These are phyloP conservation scores for Tricholoma bakamatsutake DNA, from an alignment of 768 basidiomycete species.

Conservation along the genomic window DNA sequence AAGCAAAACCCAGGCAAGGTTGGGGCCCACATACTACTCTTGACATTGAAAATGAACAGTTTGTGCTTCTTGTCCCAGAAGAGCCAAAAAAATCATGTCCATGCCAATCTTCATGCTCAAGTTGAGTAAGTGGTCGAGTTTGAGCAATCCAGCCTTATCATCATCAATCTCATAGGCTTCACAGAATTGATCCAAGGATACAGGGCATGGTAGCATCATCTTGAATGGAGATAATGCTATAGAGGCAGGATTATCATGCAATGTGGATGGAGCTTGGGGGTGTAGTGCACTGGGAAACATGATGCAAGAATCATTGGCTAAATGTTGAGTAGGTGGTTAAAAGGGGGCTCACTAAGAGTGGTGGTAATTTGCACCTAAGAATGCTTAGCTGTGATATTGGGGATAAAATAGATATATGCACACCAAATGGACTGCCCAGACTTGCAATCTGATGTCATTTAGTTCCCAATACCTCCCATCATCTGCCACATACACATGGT, in stretches of 20 bases:
- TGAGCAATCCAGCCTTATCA: no score
- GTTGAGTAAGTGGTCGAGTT: no score
- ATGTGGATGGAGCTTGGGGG: neutral
- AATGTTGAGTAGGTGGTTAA: neutral
- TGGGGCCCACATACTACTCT: no score
- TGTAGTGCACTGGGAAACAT: neutral
- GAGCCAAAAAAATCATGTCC: no score
- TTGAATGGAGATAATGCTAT: neutral
- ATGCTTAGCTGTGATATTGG: neutral
- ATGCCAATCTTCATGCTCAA: no score
- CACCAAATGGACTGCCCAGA: slow-evolving; percentile 1
- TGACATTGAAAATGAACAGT: no score
- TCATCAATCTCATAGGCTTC: no score
- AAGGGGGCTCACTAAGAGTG: neutral
- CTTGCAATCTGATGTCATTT: neutral
- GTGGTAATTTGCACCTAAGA: neutral
- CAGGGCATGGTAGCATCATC: neutral
- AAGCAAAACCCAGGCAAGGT: no score
- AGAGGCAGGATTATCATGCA: neutral
- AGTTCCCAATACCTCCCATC: neutral
- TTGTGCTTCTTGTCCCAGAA: no score
- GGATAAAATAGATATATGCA: neutral
- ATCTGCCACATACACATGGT: neutral
- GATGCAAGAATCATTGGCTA: neutral
- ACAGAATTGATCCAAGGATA: no score